Percentiles rank a stretch among this genome's conserved stretches.
Evolutionary conservation across 208 protist species (phyloP).

Genomic region (Crithidia thermophila): DNA sequence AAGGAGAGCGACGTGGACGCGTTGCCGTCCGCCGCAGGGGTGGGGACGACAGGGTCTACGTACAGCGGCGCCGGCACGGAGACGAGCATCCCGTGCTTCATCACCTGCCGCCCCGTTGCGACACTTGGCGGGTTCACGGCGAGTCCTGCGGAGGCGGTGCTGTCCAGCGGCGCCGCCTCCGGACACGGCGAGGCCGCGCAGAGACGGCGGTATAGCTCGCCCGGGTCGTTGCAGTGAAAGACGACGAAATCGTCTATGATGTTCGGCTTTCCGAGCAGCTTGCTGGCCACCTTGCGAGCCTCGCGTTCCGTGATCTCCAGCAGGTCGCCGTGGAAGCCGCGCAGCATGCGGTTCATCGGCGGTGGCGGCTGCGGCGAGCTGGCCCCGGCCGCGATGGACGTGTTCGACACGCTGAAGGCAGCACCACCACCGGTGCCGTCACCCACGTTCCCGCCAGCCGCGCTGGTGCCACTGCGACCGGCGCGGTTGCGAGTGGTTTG

Average conservation of each 20-base stretch:
- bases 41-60: background rate
- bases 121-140: background rate
- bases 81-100: slow-evolving; percentile 10
- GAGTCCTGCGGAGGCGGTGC: background rate
- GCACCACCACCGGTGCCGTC: background rate
- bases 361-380: slow-evolving; percentile 28
- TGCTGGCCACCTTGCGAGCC: slow-evolving; percentile 43
- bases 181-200: background rate
- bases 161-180: background rate
- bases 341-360: slow-evolving; percentile 58
- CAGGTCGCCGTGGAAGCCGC: slow-evolving; percentile 58
- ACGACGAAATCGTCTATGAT: slow-evolving; percentile 69
- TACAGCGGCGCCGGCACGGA: slow-evolving; percentile 14
- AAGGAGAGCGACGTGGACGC: background rate
- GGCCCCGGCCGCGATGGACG: background rate
- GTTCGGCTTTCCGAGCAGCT: slow-evolving; percentile 46
- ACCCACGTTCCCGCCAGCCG: background rate
- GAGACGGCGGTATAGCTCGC: slow-evolving; percentile 18
- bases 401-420: slow-evolving; percentile 7
- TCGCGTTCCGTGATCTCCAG: slow-evolving; percentile 72
- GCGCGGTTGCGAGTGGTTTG: slow-evolving; percentile 49
- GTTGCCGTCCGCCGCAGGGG: background rate
- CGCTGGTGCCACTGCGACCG: slow-evolving; percentile 6
- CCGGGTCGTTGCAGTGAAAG: slow-evolving; percentile 31
- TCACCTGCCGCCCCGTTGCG: background rate